A percentile compares a stretch with the other conserved stretches of the same genome.
These are phyloP conservation scores for Cordyceps fumosorosea DNA, from an alignment of 2,329 filamentous ascomycete genomes.

Conservation along the genomic window DNA sequence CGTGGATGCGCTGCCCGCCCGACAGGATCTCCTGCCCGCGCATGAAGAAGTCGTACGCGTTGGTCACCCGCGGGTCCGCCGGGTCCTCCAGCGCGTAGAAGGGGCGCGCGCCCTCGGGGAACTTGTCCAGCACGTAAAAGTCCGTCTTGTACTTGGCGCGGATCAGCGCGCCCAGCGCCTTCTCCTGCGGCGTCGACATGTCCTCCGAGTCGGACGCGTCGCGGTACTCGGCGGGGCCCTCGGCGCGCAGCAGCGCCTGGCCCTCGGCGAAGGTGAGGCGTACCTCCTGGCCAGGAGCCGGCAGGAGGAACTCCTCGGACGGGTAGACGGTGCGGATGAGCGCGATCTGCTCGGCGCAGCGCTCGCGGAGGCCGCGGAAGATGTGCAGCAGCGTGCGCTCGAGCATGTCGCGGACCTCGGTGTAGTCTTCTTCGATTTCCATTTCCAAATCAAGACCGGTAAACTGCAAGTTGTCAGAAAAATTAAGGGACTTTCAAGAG, in stretches of 20 bases:
- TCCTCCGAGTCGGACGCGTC: slow-evolving; percentile 73
- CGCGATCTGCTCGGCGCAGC: slow-evolving; percentile 66
- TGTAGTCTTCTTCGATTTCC: slow-evolving; percentile 75
- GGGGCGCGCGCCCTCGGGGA: slow-evolving; percentile 79
- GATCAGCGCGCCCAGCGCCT: slow-evolving; percentile 80
- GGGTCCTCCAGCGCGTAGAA: slow-evolving; percentile 86
- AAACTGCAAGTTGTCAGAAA: slow-evolving; percentile 46
- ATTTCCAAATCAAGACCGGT: slow-evolving; percentile 86
- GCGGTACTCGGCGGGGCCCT: slow-evolving; percentile 59
- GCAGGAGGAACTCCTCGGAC: slow-evolving; percentile 71
- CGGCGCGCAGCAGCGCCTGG: slow-evolving; percentile 68
- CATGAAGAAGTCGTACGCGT: slow-evolving; percentile 78
- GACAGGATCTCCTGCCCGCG: slow-evolving; percentile 89
- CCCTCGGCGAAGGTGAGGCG: slow-evolving; percentile 73
- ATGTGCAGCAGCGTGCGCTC: slow-evolving; percentile 72
- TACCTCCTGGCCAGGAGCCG: slow-evolving; percentile 66
- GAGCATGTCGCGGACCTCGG: slow-evolving; percentile 65
- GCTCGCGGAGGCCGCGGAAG: slow-evolving; percentile 61
- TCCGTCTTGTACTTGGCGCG: slow-evolving; percentile 87
- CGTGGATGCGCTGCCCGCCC: slow-evolving; percentile 86
- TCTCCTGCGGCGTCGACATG: slow-evolving; percentile 74
- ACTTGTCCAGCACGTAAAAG: slow-evolving; percentile 96
- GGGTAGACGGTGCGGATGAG: slow-evolving; percentile 66
- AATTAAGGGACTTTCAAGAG: no score
- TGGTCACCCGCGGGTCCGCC: slow-evolving; percentile 57